These are phyloP conservation scores for Fraxinus xanthoxyloides DNA, from an alignment of 305 asterid species.

Conservation along the genomic window DNA sequence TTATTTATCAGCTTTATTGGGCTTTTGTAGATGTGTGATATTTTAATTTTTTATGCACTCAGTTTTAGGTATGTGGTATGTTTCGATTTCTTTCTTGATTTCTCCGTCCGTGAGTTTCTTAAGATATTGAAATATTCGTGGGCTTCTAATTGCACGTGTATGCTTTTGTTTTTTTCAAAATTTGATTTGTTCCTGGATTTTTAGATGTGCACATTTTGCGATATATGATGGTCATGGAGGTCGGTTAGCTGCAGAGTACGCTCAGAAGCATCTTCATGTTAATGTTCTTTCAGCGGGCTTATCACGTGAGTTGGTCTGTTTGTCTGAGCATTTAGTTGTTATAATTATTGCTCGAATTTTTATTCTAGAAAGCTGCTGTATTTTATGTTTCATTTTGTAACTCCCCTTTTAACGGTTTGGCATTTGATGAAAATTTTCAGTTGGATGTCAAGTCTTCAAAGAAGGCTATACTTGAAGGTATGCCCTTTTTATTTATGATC, in stretches of 20 bases:
- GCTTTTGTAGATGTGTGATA: neutral
- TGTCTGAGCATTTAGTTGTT: constrained; percentile 36
- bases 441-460: constrained; percentile 76
- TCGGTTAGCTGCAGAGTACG: constrained; percentile 82
- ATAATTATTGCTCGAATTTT: constrained; percentile 12
- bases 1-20: neutral
- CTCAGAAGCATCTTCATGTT: constrained; percentile 70
- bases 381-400: constrained; percentile 14
- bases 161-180: neutral
- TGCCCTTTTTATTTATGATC: constrained; percentile 8
- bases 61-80: neutral
- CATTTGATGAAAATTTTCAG: constrained; percentile 44
- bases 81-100: neutral
- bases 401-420: constrained; percentile 1
- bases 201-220: constrained; percentile 81
- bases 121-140: neutral
- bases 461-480: constrained; percentile 80
- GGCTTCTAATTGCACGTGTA: neutral
- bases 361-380: neutral
- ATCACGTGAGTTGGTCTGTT: constrained; percentile 99
- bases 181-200: neutral
- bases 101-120: neutral
- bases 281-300: constrained; percentile 86
- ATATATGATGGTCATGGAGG: constrained; percentile 91
- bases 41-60: neutral